Conservation (phyloP, 169 alveolate species). For the Plasmodium cynomolgi region DNA sequence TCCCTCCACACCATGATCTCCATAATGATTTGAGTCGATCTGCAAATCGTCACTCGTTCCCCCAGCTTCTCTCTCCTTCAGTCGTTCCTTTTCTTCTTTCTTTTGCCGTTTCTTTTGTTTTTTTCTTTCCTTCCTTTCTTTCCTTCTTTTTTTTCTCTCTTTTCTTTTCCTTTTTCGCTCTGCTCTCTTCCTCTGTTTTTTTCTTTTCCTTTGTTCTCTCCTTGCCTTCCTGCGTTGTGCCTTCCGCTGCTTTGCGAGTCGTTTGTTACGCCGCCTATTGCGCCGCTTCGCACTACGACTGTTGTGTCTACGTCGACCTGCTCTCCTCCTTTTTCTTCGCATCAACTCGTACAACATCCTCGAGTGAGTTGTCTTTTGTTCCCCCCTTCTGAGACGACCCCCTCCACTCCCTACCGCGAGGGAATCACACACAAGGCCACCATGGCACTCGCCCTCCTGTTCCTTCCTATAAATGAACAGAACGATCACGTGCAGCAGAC, state of each 20-base stretch:
- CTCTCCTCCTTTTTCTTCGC: background rate
- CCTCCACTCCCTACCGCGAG: background rate
- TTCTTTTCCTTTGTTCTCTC: background rate
- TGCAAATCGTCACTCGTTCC: background rate
- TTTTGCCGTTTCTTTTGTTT: background rate
- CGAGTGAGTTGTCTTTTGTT: background rate
- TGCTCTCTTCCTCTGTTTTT: background rate
- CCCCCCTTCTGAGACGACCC: background rate
- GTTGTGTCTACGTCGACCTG: background rate
- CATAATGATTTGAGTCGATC: background rate
- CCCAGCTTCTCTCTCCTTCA: constrained; percentile 1
- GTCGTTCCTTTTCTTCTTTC: constrained; percentile 8
- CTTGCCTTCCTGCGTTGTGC: background rate
- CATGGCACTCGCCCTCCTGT: background rate
- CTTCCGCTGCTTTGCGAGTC: background rate
- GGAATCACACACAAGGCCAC: background rate
- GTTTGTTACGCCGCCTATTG: background rate
- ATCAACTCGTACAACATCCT: background rate
- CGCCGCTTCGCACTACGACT: background rate
- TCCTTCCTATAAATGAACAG: background rate
- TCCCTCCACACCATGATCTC: background rate
- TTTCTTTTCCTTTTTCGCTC: constrained; percentile 9
- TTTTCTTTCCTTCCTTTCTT: background rate
- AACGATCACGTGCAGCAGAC: background rate
- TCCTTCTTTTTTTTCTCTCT: background rate